phyloP scores from a whole-genome alignment of 2,329 filamentous ascomycete genomes.

The Aspergillus sp. region DNA sequence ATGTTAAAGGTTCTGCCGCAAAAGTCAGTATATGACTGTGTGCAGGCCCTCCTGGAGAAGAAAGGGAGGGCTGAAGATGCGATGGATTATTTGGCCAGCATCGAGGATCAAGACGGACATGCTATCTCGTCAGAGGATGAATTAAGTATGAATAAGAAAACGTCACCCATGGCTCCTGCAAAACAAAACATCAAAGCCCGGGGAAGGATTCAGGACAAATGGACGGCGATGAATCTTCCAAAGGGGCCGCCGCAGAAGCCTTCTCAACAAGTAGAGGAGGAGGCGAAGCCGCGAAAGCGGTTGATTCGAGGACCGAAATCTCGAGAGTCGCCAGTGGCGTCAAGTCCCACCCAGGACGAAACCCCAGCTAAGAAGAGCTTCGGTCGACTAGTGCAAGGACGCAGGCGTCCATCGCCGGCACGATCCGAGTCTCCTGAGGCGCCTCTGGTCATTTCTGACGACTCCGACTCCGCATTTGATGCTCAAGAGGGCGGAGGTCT shows the following conservation, averaged over 20 bases:
- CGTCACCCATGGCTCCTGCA: constrained; percentile 29
- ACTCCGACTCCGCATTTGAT: constrained; percentile 42
- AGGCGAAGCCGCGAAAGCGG: constrained; percentile 35
- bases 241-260: constrained; percentile 26
- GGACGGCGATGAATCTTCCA: constrained; percentile 48
- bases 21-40: constrained; percentile 47
- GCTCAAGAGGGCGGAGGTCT: constrained; percentile 43
- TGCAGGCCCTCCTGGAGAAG: constrained; percentile 51
- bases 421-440: constrained; percentile 36
- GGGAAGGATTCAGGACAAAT: constrained; percentile 60
- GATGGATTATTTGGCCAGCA: constrained; percentile 46
- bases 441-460: constrained; percentile 46
- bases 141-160: constrained; percentile 27
- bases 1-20: constrained; percentile 51
- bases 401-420: constrained; percentile 36
- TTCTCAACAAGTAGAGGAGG: constrained; percentile 22
- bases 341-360: constrained; percentile 21
- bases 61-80: constrained; percentile 58
- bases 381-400: constrained; percentile 51
- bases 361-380: constrained; percentile 28
- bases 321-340: constrained; percentile 25
- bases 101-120: constrained; percentile 31
- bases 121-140: constrained; percentile 43
- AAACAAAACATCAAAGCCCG: constrained; percentile 57
- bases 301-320: constrained; percentile 39